Base-by-base conservation (phyloP, 176 grass and related monocot genomes). In the Cenchrus fungigraminus region DNA sequence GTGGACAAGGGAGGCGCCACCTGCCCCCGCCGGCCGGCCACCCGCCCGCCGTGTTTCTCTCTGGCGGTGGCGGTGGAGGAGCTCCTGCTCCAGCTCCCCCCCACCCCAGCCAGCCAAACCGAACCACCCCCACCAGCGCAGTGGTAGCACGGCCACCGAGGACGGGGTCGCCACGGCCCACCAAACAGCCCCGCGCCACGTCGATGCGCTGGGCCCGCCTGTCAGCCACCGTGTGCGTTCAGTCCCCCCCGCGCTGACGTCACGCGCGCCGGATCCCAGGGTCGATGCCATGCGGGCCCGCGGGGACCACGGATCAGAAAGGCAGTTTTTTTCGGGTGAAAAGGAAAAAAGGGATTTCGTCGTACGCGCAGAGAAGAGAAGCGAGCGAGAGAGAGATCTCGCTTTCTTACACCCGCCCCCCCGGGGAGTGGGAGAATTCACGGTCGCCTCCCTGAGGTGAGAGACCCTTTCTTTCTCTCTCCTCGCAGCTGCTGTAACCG, bases 371-470 rank as follows among this genome's bases (percentile, higher is more conserved):
- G 69, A 42, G 76, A 63, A 29, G 72, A 13, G 9, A 54, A 10
- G 62, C 5, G 5, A 32, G 13, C 10, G 42, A 69, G 37, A 40
- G 37, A 40, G 37, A 40, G 37, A 37, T 37, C 37, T 37, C 37
- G 47, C 7, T 19, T 7, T 68, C 65, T 15, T 84, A 22, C 85
- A 29, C 0, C 12, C 6, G 6, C 7, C 0, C 79, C 84, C 86
- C 76, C 75, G 4, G 3, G 0, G 22, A 25, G 5, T 17, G 4
- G 1, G 0, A 0, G 2, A 8, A 78, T 72, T 94, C 0, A 50
- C 81, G 80, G 91, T 92, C 94, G 89, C 87, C 87, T 70, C 87
- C 89, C 68, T 62, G 6, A 1, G 17, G 2, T 29, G 28, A 46
- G 32, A 19, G 32, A 19, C 32, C 34, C 43, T 15, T 77, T 45